phyloP scores from a whole-genome alignment of 2,329 filamentous ascomycete species.

The Trichothecium roseum region DNA sequence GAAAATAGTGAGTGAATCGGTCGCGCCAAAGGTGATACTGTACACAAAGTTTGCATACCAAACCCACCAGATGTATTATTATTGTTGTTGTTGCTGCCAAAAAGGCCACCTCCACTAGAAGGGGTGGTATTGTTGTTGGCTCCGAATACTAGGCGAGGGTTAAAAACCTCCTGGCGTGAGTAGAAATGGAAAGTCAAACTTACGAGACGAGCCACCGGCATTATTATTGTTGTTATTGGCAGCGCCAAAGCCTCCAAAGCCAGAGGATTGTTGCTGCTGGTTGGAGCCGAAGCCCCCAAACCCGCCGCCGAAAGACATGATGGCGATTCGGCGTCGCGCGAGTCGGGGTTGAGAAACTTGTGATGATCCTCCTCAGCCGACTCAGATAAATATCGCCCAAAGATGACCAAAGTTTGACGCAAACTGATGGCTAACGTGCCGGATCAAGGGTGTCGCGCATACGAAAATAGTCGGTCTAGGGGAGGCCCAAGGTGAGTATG shows the following conservation, averaged over 20 bases:
- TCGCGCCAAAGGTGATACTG: too few species aligned
- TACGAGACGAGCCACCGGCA: conserved; percentile 31
- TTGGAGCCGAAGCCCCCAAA: conserved; percentile 50
- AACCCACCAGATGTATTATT: conserved; percentile 21
- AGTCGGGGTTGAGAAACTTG: background rate
- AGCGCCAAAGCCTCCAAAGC: conserved; percentile 49
- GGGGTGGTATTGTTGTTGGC: conserved; percentile 13
- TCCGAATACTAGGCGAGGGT: conserved; percentile 31
- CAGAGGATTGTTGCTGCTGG: conserved; percentile 22
- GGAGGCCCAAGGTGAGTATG: too few species aligned
- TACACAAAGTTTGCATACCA: conserved; percentile 15
- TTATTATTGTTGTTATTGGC: conserved; percentile 26
- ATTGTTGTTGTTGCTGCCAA: conserved; percentile 27
- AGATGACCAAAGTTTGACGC: too few species aligned
- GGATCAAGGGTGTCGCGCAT: too few species aligned
- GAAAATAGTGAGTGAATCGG: conserved; percentile 1
- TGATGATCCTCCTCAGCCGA: too few species aligned
- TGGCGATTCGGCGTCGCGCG: conserved; percentile 10
- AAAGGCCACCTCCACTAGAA: conserved; percentile 26
- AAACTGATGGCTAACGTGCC: too few species aligned
- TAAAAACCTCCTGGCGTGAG: conserved; percentile 18
- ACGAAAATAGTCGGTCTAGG: too few species aligned
- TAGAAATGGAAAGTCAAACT: conserved; percentile 19
- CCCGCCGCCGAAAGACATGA: conserved; percentile 47
- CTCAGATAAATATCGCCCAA: too few species aligned